Evolutionary conservation across 1,139 yeast species (phyloP), one percentile per base, ranked within the genome.

Genomic region (Cylindricascospora bacillispora): DNA sequence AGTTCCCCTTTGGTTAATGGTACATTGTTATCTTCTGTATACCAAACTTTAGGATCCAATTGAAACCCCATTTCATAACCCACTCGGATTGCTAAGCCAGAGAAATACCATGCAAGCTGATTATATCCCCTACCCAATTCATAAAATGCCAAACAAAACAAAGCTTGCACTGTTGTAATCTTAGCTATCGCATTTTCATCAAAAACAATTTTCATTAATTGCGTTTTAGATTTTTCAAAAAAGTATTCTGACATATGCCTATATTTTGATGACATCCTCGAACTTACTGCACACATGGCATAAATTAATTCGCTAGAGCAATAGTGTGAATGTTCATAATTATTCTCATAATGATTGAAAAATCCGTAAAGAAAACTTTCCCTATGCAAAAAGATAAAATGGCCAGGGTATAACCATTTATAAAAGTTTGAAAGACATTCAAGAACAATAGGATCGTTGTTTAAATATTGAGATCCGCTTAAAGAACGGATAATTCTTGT

Each of bases 21-120:
- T 15, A 37, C 33, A 12, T 35, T 35, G 25, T 42, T 44, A 16
- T 54, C 48, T 3, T 40, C 54, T 9, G 52, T 44, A 25, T 44
- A 44, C 77, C 77, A 71, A n/a, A 66, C 70, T 35, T 67, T 61
- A 1, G 80, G 79, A 36, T 72, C 67, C 29, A 73, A 54, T 45
- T 73, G 78, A 44, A 73, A 73, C 1, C 80, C 80, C 40, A 73
- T 55, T 42, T 73, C 78, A 39, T 62, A 69, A 1, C 81, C 80
- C 63, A 73, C 73, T 34, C 80, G 53, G 43, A 73, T 67, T 4
- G 78, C 80, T 35, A 69, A 60, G 1, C 80, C 81, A n/a, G 70
- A 62, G 19, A 70, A 57, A 64, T 72, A 64, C 81, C 80, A 73
- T 4, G 76, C 75, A 30, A 69, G 58, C 14, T 73, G 66, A 40